Evolutionary conservation across 2,329 filamentous ascomycete genomes (phyloP).

Genomic region (Amylocarpus encephaloides): DNA sequence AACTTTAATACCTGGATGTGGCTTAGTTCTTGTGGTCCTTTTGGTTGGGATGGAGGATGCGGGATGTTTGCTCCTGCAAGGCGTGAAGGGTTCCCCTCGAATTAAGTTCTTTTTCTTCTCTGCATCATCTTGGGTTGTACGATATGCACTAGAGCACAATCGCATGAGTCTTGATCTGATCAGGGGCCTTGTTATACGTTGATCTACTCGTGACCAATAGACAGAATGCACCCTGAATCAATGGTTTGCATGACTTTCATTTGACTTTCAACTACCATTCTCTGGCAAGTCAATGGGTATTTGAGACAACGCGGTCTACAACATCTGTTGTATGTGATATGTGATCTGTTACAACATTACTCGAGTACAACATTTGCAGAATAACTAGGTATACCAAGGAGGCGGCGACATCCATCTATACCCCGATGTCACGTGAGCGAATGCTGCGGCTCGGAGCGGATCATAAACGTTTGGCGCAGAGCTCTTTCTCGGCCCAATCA

Average conservation of each 20-base stretch:
- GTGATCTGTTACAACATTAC: background rate
- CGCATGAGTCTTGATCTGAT: slow-evolving; percentile 5
- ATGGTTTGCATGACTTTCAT: too few species aligned
- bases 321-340: too few species aligned
- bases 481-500: background rate
- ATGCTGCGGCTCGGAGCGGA: background rate
- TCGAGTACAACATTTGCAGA: too few species aligned
- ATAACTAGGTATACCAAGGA: too few species aligned
- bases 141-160: slow-evolving; percentile 33
- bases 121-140: slow-evolving; percentile 32
- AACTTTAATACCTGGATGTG: slow-evolving; percentile 31
- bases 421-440: too few species aligned
- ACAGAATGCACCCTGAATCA: too few species aligned
- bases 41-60: slow-evolving; percentile 21
- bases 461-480: background rate
- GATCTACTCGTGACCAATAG: too few species aligned
- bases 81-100: slow-evolving; percentile 28
- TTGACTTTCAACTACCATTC: too few species aligned
- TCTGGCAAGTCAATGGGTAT: too few species aligned
- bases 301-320: too few species aligned
- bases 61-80: slow-evolving; percentile 25
- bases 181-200: background rate
- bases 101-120: slow-evolving; percentile 21
- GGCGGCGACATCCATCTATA: too few species aligned
- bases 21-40: slow-evolving; percentile 22